Percentiles rank a stretch among this genome's conserved stretches.
Conservation (phyloP, 179 eudicot genomes). For the Drosera spatulata region DNA sequence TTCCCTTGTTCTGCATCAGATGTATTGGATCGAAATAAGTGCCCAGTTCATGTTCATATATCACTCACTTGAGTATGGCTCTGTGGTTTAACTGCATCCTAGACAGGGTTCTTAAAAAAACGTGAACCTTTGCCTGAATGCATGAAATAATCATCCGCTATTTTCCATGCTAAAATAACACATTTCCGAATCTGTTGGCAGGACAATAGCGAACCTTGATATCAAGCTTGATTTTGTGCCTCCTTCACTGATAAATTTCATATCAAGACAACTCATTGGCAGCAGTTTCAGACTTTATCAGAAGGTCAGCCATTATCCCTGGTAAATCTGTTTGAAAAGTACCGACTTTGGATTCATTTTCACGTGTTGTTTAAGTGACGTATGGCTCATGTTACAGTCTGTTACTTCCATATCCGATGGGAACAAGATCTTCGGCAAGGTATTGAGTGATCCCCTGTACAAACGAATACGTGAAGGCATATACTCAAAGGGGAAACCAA, state of each 20-base stretch:
- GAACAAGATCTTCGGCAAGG: constrained; percentile 50
- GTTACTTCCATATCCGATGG: constrained; percentile 58
- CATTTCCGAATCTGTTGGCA: constrained; percentile 19
- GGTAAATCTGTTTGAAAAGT: neutral
- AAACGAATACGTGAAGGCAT: constrained; percentile 55
- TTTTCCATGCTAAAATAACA: neutral
- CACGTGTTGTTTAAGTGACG: neutral
- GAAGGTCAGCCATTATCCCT: constrained; percentile 39
- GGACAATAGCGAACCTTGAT: constrained; percentile 88
- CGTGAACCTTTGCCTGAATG: neutral
- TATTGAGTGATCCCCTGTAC: constrained; percentile 53
- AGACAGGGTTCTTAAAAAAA: neutral
- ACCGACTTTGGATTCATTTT: neutral
- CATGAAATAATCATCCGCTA: neutral
- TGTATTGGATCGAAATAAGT: too few relatives aligned
- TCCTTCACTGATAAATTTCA: constrained; percentile 77
- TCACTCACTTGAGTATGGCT: too few relatives aligned
- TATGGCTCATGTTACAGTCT: constrained; percentile 29
- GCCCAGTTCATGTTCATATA: too few relatives aligned
- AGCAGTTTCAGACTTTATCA: constrained; percentile 82
- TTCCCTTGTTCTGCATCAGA: too few relatives aligned
- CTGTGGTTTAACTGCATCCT: too few relatives aligned
- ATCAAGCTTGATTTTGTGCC: constrained; percentile 89
- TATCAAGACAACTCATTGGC: constrained; percentile 90
- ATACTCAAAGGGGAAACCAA: constrained; percentile 19